Percentiles rank a stretch among this genome's conserved stretches.
Evolutionary conservation across 768 basidiomycete genomes (phyloP).

Genomic region (Boletales sp.): DNA sequence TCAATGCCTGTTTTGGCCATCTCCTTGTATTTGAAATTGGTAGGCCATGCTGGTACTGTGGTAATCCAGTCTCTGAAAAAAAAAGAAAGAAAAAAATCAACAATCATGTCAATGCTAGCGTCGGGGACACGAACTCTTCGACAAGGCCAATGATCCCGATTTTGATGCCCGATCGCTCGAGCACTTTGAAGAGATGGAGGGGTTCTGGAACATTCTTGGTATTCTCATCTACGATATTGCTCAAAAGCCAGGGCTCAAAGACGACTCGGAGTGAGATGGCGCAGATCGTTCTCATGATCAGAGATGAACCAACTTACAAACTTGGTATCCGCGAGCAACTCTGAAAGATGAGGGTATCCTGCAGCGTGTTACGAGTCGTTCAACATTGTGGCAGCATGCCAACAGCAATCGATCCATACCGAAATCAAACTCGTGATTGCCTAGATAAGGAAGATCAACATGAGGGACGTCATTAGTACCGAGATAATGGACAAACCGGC

Average conservation of each 20-base stretch:
- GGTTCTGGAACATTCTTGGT: conserved; percentile 61
- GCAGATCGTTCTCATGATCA: background rate
- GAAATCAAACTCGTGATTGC: conserved; percentile 93
- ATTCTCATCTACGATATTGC: conserved; percentile 73
- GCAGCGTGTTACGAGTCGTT: background rate
- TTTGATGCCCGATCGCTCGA: conserved; percentile 67
- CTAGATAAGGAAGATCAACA: conserved; percentile 34
- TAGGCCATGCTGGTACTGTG: conserved; percentile 84
- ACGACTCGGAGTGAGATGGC: background rate
- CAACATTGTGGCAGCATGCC: background rate
- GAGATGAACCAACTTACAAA: conserved; percentile 51
- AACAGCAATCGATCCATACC: conserved; percentile 38
- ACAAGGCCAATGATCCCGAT: conserved; percentile 86
- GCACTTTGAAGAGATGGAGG: conserved; percentile 57
- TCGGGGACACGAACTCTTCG: conserved; percentile 55
- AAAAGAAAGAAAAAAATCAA: background rate
- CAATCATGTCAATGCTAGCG: background rate
- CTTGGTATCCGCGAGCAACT: conserved; percentile 65
- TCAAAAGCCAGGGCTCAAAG: conserved; percentile 82
- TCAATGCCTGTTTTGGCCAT: conserved; percentile 72
- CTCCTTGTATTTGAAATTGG: conserved; percentile 69
- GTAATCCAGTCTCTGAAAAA: conserved; percentile 77
- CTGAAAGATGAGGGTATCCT: conserved; percentile 64
- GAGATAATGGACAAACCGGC: conserved; percentile 52
- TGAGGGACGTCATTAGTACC: background rate